These are phyloP conservation scores for Kalanchoe fedtschenkoi DNA, from an alignment of 164 flowering plant species.

Conservation along the genomic window DNA sequence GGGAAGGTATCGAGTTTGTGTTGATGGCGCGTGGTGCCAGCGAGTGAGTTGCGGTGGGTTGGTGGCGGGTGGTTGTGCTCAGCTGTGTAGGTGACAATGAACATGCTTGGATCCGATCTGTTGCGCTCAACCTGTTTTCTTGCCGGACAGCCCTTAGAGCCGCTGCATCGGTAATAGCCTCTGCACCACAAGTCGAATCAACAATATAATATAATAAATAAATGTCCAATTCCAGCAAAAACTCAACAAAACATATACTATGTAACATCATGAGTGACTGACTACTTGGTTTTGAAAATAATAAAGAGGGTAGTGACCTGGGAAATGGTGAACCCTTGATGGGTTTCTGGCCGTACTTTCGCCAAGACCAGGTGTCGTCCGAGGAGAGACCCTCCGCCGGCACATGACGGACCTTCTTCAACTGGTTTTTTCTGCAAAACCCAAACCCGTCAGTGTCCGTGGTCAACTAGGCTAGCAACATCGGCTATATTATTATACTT, in stretches of 20 bases:
- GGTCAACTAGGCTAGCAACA: neutral
- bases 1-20: neutral
- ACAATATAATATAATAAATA: too few species aligned
- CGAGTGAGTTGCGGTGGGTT: conserved; percentile 6
- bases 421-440: conserved; percentile 4
- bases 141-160: conserved; percentile 7
- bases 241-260: neutral
- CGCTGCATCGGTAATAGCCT: conserved; percentile 9
- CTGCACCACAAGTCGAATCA: neutral
- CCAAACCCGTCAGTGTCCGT: neutral
- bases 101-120: conserved; percentile 7
- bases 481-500: neutral
- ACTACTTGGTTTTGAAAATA: neutral
- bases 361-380: conserved; percentile 7
- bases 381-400: conserved; percentile 1
- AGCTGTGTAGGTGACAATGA: conserved; percentile 4
- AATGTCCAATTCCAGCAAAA: neutral
- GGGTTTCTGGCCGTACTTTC: conserved; percentile 10
- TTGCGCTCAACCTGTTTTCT: conserved; percentile 8
- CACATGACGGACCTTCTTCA: conserved; percentile 5
- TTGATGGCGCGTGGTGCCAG: conserved; percentile 19
- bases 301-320: conserved; percentile 1
- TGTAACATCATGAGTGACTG: neutral
- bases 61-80: conserved; percentile 6
- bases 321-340: conserved; percentile 11